Percentiles rank a stretch among this genome's conserved stretches.
Conservation (phyloP, 2,329 filamentous ascomycete species). For the Pseudogymnoascus sp. region DNA sequence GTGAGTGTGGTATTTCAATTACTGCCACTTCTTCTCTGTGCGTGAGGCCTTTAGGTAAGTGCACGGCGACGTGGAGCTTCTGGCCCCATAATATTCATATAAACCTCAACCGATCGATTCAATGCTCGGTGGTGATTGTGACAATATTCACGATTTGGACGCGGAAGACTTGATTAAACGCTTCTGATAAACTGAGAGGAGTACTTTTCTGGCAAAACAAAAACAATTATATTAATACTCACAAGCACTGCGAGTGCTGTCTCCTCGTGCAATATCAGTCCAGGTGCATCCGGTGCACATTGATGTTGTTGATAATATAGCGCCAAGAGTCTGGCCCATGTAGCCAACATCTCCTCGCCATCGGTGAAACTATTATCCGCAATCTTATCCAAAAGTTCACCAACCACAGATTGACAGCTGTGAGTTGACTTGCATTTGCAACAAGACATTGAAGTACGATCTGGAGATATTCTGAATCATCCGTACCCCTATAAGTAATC, state of each 20-base stretch:
- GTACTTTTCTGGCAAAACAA: conserved; percentile 1
- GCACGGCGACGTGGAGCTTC: neutral
- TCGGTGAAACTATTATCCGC: neutral
- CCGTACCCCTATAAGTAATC: neutral
- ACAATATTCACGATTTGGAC: conserved; percentile 3
- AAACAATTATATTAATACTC: conserved; percentile 4
- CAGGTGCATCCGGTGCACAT: neutral
- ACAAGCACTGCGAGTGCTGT: neutral
- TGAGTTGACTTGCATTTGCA: neutral
- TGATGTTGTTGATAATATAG: neutral
- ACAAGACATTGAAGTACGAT: neutral
- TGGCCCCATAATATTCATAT: neutral
- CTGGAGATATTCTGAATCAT: neutral
- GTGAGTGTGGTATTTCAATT: neutral
- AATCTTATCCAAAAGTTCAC: conserved; percentile 4
- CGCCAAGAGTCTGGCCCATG: neutral
- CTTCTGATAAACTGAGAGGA: neutral
- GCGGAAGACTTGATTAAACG: neutral
- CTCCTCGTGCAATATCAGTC: neutral
- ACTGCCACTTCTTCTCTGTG: neutral
- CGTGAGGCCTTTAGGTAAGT: neutral
- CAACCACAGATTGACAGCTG: neutral
- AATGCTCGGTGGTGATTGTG: neutral
- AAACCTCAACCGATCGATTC: neutral
- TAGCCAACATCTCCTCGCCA: neutral